These are phyloP conservation scores for Mycena galopus DNA, from an alignment of 768 basidiomycete genomes.

Conservation along the genomic window DNA sequence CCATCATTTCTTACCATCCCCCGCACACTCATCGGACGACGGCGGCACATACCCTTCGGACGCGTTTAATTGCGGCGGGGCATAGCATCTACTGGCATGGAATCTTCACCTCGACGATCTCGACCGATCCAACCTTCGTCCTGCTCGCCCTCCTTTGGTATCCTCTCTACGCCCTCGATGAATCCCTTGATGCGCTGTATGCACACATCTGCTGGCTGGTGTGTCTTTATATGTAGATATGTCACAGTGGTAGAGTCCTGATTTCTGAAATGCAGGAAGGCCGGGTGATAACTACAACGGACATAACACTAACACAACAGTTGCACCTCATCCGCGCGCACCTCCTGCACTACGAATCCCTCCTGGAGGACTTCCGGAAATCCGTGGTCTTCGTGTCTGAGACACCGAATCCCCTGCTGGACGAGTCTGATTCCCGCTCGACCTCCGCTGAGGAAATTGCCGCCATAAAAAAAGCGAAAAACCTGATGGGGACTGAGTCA, in stretches of 20 bases:
- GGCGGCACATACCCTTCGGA: slow-evolving; percentile 50
- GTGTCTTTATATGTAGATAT: slow-evolving; percentile 29
- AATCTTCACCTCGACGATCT: slow-evolving; percentile 52
- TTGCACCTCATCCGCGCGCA: slow-evolving; percentile 71
- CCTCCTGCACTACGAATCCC: slow-evolving; percentile 65
- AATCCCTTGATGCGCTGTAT: slow-evolving; percentile 66
- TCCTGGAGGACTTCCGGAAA: slow-evolving; percentile 67
- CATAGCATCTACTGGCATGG: slow-evolving; percentile 60
- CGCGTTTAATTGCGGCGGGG: slow-evolving; percentile 53
- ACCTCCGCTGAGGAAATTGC: slow-evolving; percentile 35
- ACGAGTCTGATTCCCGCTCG: slow-evolving; percentile 24
- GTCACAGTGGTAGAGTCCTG: slow-evolving; percentile 15
- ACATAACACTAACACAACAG: slow-evolving; percentile 62
- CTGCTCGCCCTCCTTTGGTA: slow-evolving; percentile 69
- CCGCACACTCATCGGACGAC: slow-evolving; percentile 49
- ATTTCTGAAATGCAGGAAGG: slow-evolving; percentile 55
- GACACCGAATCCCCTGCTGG: slow-evolving; percentile 64
- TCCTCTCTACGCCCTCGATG: slow-evolving; percentile 72
- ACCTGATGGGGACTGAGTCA: slow-evolving; percentile 58
- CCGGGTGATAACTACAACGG: slow-evolving; percentile 53
- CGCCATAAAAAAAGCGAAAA: slow-evolving; percentile 28
- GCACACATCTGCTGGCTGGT: slow-evolving; percentile 63
- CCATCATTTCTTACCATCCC: slow-evolving; percentile 61
- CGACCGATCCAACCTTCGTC: slow-evolving; percentile 66
- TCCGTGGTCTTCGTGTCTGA: slow-evolving; percentile 62